These are phyloP conservation scores for Neofusicoccum laricinum DNA, from an alignment of 2,329 filamentous ascomycete genomes.

Conservation along the genomic window DNA sequence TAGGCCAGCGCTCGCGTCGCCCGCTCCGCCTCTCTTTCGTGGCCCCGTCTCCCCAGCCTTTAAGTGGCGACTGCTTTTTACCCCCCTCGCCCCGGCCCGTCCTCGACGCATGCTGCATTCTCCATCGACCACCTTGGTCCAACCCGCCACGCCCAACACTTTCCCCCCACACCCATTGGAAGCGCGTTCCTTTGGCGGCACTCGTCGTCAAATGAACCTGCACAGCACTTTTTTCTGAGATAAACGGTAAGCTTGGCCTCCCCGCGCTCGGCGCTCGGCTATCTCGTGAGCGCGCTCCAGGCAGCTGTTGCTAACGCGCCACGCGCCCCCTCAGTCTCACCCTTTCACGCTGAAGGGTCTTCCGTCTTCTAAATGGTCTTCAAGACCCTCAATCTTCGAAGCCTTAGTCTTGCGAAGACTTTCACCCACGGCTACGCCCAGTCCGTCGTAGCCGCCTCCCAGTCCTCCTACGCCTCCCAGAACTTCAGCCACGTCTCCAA, in stretches of 20 bases:
- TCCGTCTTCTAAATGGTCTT: conserved; percentile 80
- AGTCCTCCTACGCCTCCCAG: conserved; percentile 73
- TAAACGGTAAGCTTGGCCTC: conserved; percentile 56
- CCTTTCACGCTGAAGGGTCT: conserved; percentile 59
- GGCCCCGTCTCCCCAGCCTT: not conserved
- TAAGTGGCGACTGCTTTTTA: not conserved
- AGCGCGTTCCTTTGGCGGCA: conserved; percentile 91
- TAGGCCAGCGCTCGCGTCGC: not conserved
- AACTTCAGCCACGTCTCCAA: conserved; percentile 45
- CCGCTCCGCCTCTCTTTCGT: conserved; percentile 1
- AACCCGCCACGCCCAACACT: not conserved
- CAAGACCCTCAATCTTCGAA: conserved; percentile 80
- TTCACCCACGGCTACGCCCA: conserved; percentile 98
- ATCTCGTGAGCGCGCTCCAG: conserved; percentile 2
- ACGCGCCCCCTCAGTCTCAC: conserved; percentile 37
- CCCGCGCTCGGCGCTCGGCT: not conserved
- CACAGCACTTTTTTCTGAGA: conserved; percentile 62
- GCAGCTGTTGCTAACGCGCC: conserved; percentile 15
- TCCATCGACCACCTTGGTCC: not conserved
- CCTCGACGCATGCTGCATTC: not conserved
- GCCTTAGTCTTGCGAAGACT: conserved; percentile 94
- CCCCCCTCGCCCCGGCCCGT: not conserved
- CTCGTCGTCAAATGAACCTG: conserved; percentile 98
- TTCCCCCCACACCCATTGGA: conserved; percentile 22
- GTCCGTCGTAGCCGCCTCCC: conserved; percentile 91